Evolutionary conservation across 768 basidiomycete genomes (phyloP).

Genomic region (Collybiopsis confluens): DNA sequence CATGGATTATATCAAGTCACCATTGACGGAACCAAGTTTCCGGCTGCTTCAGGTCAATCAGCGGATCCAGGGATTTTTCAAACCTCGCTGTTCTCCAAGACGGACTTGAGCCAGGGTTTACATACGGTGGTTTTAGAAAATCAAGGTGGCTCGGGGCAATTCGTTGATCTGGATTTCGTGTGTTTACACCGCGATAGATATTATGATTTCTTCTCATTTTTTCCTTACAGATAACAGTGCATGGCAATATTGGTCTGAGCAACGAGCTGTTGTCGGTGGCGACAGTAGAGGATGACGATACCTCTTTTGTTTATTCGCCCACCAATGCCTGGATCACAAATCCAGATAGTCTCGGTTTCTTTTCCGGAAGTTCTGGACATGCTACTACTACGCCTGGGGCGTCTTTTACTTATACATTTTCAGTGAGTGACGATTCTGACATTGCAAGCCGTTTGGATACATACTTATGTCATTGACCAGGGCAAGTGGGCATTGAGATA

Average conservation of each 20-base stretch:
- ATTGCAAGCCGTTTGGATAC: background rate
- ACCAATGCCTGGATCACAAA: slow-evolving; percentile 29
- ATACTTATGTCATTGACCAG: slow-evolving; percentile 7
- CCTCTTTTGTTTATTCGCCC: slow-evolving; percentile 32
- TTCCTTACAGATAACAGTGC: slow-evolving; percentile 11
- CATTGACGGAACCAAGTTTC: slow-evolving; percentile 31
- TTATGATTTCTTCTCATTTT: background rate
- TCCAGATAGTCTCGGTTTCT: slow-evolving; percentile 28
- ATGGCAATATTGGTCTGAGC: slow-evolving; percentile 4
- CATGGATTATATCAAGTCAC: slow-evolving; percentile 42
- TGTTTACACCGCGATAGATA: slow-evolving; percentile 6
- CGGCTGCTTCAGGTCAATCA: slow-evolving; percentile 23
- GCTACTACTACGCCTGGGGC: slow-evolving; percentile 28
- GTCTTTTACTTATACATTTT: slow-evolving; percentile 31
- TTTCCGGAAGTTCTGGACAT: slow-evolving; percentile 39
- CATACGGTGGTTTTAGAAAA: slow-evolving; percentile 38
- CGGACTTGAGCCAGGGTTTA: slow-evolving; percentile 24
- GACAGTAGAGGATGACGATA: slow-evolving; percentile 27
- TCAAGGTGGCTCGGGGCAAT: slow-evolving; percentile 13
- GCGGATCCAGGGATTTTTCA: slow-evolving; percentile 30
- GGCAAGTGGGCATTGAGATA: slow-evolving; percentile 7
- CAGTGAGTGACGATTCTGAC: slow-evolving; percentile 20
- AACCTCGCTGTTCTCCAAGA: slow-evolving; percentile 32
- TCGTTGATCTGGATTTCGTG: slow-evolving; percentile 48
- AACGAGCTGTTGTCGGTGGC: slow-evolving; percentile 8